Evolutionary conservation across 257 asterid genomes (phyloP).

Genomic region (Mitragyna speciosa): DNA sequence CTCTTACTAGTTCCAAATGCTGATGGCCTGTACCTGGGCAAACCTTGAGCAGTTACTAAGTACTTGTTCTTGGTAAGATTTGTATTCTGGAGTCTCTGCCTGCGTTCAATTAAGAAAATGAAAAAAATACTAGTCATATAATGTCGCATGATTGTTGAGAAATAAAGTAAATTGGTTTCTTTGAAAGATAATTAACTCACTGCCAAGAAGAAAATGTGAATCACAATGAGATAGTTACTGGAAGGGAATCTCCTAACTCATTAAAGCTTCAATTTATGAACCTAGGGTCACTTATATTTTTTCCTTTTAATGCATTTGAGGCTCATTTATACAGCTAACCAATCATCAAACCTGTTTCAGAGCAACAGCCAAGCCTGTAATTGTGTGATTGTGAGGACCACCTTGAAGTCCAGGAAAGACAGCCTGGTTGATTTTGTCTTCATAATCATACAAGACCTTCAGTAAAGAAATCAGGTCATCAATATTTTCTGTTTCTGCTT

Average conservation of each 20-base stretch:
- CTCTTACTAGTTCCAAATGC: background rate
- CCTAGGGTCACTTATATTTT: background rate
- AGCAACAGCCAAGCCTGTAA: conserved; percentile 94
- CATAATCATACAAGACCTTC: conserved; percentile 87
- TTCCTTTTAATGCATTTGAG: background rate
- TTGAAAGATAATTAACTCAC: background rate
- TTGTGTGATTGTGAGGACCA: conserved; percentile 99
- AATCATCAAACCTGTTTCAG: conserved; percentile 64
- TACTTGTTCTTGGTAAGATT: conserved; percentile 90
- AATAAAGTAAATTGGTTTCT: background rate
- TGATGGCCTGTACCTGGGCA: conserved; percentile 51
- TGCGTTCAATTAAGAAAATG: conserved; percentile 27
- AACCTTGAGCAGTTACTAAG: conserved; percentile 72
- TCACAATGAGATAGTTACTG: background rate
- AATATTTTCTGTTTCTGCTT: background rate
- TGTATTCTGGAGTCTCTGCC: conserved; percentile 83
- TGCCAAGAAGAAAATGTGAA: background rate
- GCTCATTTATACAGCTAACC: background rate
- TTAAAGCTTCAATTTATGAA: background rate
- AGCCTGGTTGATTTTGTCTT: conserved; percentile 93
- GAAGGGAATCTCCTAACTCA: conserved; percentile 1
- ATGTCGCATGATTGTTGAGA: background rate
- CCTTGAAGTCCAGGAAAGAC: conserved; percentile 99
- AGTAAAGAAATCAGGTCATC: background rate
- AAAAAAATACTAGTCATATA: background rate